Evolutionary conservation across 306 rosid genomes (phyloP).

Genomic region (Vigna radiata): DNA sequence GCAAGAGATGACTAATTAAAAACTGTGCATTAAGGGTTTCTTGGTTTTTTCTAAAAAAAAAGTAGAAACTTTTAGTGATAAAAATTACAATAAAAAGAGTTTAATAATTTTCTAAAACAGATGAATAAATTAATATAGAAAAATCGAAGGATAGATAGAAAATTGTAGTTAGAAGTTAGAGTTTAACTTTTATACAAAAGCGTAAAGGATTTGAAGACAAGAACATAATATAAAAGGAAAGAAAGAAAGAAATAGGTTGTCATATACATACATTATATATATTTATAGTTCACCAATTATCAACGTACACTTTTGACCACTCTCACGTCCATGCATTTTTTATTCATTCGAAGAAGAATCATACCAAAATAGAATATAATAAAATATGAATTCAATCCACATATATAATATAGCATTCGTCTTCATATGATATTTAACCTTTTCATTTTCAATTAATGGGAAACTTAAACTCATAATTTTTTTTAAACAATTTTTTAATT

Average conservation of each 20-base stretch:
- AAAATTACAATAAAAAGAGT: neutral
- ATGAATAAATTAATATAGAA: no score
- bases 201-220: neutral
- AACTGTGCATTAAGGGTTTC: no score
- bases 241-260: neutral
- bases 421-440: no score
- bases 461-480: no score
- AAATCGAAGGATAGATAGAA: neutral
- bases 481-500: no score
- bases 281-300: conserved; percentile 21
- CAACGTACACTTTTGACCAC: conserved; percentile 13
- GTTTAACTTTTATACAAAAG: neutral
- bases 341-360: neutral
- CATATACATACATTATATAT: neutral
- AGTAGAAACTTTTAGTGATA: neutral
- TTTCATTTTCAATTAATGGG: no score
- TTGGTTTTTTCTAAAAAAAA: neutral
- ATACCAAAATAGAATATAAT: no score
- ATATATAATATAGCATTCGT: no score
- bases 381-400: no score
- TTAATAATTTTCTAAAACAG: neutral
- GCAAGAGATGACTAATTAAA: no score
- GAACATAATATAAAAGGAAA: neutral
- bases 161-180: no score
- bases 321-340: neutral